Conservation (phyloP, 2,329 filamentous ascomycete genomes). For the Sporothrix sp. region DNA sequence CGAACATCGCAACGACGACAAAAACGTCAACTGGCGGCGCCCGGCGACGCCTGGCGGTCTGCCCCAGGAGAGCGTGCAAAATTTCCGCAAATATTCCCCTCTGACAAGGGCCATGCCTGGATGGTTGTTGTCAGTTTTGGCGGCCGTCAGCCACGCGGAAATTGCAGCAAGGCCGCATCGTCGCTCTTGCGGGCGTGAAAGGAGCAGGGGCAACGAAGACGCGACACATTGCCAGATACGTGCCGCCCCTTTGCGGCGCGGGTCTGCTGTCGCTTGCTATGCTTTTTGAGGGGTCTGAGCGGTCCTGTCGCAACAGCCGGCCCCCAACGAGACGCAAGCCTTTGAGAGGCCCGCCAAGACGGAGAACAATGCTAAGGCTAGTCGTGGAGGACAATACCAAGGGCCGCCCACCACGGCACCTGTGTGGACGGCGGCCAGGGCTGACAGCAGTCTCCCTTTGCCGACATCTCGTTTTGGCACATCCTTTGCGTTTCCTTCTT, state of each 20-base stretch:
- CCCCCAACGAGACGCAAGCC: background rate
- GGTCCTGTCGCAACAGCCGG: background rate
- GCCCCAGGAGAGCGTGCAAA: no score
- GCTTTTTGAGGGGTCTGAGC: background rate
- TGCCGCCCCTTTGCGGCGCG: background rate
- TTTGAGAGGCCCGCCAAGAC: background rate
- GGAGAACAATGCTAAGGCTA: constrained; percentile 16
- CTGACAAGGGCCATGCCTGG: no score
- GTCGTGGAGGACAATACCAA: constrained; percentile 12
- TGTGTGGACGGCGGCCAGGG: background rate
- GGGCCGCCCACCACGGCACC: background rate
- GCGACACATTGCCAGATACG: background rate
- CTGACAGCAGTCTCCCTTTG: background rate
- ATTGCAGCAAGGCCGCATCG: background rate
- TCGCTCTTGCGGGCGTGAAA: background rate
- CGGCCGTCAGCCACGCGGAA: no score
- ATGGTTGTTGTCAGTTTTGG: background rate
- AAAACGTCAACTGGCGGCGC: no score
- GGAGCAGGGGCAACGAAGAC: background rate
- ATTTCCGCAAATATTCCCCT: constrained; percentile 1
- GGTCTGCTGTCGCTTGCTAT: constrained; percentile 1
- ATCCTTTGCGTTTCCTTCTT: background rate
- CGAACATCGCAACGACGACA: no score
- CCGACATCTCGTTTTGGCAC: background rate
- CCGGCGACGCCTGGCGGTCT: no score